Base-by-base conservation (phyloP, 257 asterid genomes). In the Ophiorrhiza pumila region DNA sequence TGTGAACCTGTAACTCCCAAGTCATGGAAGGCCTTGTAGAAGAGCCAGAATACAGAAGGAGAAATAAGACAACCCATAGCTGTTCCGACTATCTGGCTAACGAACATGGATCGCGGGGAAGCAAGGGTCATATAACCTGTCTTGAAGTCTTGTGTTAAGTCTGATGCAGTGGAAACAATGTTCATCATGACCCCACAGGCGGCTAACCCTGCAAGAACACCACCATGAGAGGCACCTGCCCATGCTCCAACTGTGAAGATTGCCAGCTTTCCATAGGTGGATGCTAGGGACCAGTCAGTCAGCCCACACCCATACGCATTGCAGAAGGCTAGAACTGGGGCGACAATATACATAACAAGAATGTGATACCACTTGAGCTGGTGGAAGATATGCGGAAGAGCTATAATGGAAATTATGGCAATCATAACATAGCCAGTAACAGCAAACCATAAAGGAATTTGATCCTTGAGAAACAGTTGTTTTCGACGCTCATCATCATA, bases 151-250 rank as follows among this genome's bases (percentile, higher is more conserved):
- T 90, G 98, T 7, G 84, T 85, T 47, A 92, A 89, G 88, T 92
- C 98, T 0, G 98, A 92, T 63, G 98, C 98, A 3, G 98, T 92
- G 4, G 98, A 76, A 37, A 90, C 98, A 0, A 92, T 92, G 73
- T 92, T 92, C 98, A 92, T 92, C 98, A 92, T 90, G 69, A 92
- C 98, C 1, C 98, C 98, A 73, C 97, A 92, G 0, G 98, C 96
- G 2, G 97, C 97, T 76, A 92, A 73, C 5, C 98, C 98, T 0
- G 98, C 97, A 37, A 93, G 93, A 71, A 93, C 95, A 6, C 98
- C 98, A 0, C 98, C 98, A 41, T 88, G 85, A 46, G 84, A 25
- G 39, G 93, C 83, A 43, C 98, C 98, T 0, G 91, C 97, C 97
- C 98, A 93, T 14, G 98, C 92, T 25, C 98, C 98, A 20, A 93